These are phyloP conservation scores for Alternaria solani DNA, from an alignment of 2,329 filamentous ascomycete genomes.

Conservation along the genomic window DNA sequence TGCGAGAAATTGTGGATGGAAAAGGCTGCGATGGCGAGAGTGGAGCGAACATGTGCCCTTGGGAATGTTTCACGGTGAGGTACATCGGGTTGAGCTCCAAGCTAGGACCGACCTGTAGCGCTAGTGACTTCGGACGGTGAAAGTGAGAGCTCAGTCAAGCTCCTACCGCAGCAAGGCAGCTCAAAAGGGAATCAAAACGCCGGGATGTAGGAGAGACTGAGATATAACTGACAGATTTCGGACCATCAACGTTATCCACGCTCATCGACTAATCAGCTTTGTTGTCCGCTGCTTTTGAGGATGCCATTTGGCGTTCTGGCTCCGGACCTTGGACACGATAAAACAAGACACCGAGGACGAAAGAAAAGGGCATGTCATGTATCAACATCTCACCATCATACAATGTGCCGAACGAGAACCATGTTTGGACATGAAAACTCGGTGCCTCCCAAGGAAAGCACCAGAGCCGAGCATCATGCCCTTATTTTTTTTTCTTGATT, in stretches of 20 bases:
- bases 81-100: slow-evolving; percentile 1
- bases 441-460: slow-evolving; percentile 17
- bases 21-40: background rate
- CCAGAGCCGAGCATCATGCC: slow-evolving; percentile 43
- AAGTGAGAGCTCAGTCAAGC: background rate
- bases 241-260: background rate
- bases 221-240: background rate
- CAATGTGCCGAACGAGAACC: background rate
- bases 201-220: background rate
- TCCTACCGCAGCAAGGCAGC: slow-evolving; percentile 3
- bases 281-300: background rate
- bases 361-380: background rate
- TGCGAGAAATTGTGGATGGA: background rate
- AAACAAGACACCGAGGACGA: background rate
- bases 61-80: slow-evolving; percentile 2
- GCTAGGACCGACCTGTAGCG: background rate
- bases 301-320: background rate
- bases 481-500: slow-evolving; percentile 45
- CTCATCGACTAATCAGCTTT: background rate
- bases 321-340: background rate
- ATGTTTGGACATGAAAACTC: slow-evolving; percentile 41
- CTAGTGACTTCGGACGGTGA: slow-evolving; percentile 1
- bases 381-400: slow-evolving; percentile 4
- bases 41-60: background rate
- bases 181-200: background rate